Evolutionary conservation across 2,329 filamentous ascomycete genomes (phyloP), one percentile per base, ranked within the genome.

Genomic region (Fusarium anthophilum): DNA sequence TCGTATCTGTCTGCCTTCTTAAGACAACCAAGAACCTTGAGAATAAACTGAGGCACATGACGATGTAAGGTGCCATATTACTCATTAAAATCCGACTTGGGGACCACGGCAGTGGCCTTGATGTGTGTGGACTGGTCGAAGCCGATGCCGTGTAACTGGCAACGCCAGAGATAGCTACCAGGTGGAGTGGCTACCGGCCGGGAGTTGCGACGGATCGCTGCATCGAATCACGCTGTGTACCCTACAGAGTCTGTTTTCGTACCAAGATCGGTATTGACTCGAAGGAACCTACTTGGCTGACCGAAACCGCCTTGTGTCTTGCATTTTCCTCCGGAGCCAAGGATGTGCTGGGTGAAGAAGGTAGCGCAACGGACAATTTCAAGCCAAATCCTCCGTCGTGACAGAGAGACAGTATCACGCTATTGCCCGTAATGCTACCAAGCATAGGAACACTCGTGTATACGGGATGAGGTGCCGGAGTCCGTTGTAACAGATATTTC

Each of bases 101-200:
- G 39, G 20, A 37, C 28, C 47, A 22, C 53, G 22, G 51, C 28
- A 45, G 45, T 35, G 38, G 68, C 61, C 45, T 59, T 54, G 39
- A 66, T 35, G n/a, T 53, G 58, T 18, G 39, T 56, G 28, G 58
- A 66, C 39, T 72, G 66, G 64, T 57, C 58, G 66, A 68, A 66
- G 69, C 70, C 58, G 63, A 68, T 69, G 70, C 72, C 61, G 63
- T 70, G 74, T 69, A 63, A 63, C 69, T 67, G 71, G 32, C 72
- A 58, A 14, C 30, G 26, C 32, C 59, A 56, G 41, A 70, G 54
- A 32, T 47, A 44, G 39, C 47, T 48, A 35, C 30, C 54, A 37
- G 65, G 55, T 53, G 50, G 63, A 62, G 57, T 62, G 45, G 17
- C 44, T 54, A 63, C 53, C 47, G 53, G 32, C 26, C 32, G 24